phyloP scores from a whole-genome alignment of 2,329 filamentous ascomycete genomes.

The Ramularia collo-cygni region DNA sequence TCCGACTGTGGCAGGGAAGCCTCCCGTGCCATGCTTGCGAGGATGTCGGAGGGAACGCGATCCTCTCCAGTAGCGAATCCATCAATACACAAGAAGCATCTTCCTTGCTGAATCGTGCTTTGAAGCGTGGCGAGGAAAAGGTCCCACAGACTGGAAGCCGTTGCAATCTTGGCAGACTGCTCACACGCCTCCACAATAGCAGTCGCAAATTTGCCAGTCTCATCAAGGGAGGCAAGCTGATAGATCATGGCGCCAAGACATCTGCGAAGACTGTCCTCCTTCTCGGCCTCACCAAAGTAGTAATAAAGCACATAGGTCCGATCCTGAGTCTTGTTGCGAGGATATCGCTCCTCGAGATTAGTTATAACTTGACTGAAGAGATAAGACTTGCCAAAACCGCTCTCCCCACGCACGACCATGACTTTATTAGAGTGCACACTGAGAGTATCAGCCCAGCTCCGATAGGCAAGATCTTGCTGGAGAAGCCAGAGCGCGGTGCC shows the following conservation, averaged over 20 bases:
- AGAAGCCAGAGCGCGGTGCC: too few species aligned
- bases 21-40: too few species aligned
- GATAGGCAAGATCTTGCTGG: too few species aligned
- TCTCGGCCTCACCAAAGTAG: conserved; percentile 5
- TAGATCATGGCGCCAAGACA: conserved; percentile 2
- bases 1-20: too few species aligned
- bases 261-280: not conserved
- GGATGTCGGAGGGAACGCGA: too few species aligned
- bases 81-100: conserved; percentile 4
- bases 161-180: not conserved
- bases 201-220: too few species aligned
- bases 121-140: not conserved
- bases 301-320: conserved; percentile 2
- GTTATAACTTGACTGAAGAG: conserved; percentile 3
- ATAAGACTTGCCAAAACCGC: conserved; percentile 3
- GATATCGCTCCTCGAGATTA: not conserved
- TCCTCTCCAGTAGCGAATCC: too few species aligned
- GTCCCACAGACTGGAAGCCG: conserved; percentile 1
- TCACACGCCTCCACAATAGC: not conserved
- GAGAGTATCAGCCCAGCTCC: conserved; percentile 1
- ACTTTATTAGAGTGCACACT: not conserved
- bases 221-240: not conserved
- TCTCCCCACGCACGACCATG: not conserved
- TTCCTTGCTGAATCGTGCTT: conserved; percentile 1
- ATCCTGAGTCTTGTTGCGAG: conserved; percentile 1